Evolutionary conservation across 1,284 basidiomycete genomes (phyloP), one percentile per base, ranked within the genome.

Genomic region (Apiotrichum akiyoshidainum): DNA sequence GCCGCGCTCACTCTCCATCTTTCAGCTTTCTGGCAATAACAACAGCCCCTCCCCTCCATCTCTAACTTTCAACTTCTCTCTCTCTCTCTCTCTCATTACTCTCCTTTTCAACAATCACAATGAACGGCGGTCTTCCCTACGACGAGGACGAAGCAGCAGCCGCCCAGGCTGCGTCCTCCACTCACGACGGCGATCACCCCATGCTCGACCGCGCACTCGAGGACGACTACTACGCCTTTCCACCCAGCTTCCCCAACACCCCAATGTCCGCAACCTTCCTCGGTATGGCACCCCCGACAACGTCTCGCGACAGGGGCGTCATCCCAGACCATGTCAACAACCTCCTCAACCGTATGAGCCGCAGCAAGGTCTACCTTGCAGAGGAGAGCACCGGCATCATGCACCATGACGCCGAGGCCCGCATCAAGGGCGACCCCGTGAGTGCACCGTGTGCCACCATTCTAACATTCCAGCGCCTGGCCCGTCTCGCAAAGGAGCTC

Each of bases 271-370:
- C 34, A 9, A 21, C 34, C 19, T 44, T 52, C 26, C 12, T 19
- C 26, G 37, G 37, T 10, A 37, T 37, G 37, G 22, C 50, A 7
- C 51, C 40, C 6, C 44, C 50, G 11, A 46, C 48, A 31, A 44
- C 48, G n/a, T 33, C 34, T 22, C 22, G 49, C 26, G 51, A 52
- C 9, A 52, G 55, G n/a, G 51, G 51, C 40, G 61, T 57, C 9
- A 57, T 76, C 5, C 73, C 74, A 0, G 69, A 70, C 13, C 71
- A 74, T 55, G 73, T 74, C 6, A 58, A 68, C 56, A 49, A 54
- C n/a, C 65, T 76, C 22, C 66, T 76, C 66, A 68, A 68, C 2
- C 58, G 74, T n/a, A 76, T 76, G 74, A 63, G 67, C 2, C 62
- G 65, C 54, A 69, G 69, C 16, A 76, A 76, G 55, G 68, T 76